Evolutionary conservation across 2,329 filamentous ascomycete genomes (phyloP).

Genomic region (Scortechinia acanthostroma): DNA sequence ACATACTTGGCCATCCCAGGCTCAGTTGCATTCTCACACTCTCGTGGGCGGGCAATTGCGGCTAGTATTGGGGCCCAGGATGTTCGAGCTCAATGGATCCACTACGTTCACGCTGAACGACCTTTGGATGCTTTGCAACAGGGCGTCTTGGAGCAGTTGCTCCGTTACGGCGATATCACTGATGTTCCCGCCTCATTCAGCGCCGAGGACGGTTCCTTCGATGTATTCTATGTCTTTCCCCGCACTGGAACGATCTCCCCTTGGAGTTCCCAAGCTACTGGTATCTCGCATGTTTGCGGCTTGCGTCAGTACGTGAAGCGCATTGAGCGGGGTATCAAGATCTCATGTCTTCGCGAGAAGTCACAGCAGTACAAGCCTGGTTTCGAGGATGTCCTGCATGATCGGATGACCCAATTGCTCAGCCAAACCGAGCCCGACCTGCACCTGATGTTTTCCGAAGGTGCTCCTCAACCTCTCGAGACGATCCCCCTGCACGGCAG

Average conservation of each 20-base stretch:
- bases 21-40: background rate
- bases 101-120: background rate
- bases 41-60: background rate
- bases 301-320: slow-evolving; percentile 64
- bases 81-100: background rate
- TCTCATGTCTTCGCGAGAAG: slow-evolving; percentile 59
- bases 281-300: slow-evolving; percentile 86
- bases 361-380: slow-evolving; percentile 37
- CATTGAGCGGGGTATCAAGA: slow-evolving; percentile 78
- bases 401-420: slow-evolving; percentile 91
- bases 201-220: slow-evolving; percentile 36
- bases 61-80: background rate
- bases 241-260: slow-evolving; percentile 71
- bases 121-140: background rate
- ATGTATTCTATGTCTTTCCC: slow-evolving; percentile 66
- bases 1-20: background rate
- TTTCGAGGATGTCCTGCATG: slow-evolving; percentile 70
- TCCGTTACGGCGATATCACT: background rate
- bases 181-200: background rate
- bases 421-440: slow-evolving; percentile 61
- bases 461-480: slow-evolving; percentile 52
- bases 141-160: background rate
- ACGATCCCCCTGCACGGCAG: slow-evolving; percentile 69
- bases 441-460: slow-evolving; percentile 71
- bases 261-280: slow-evolving; percentile 95